These are phyloP conservation scores for Colletotrichum sp. DNA, from an alignment of 2,329 filamentous ascomycete genomes.

Conservation along the genomic window DNA sequence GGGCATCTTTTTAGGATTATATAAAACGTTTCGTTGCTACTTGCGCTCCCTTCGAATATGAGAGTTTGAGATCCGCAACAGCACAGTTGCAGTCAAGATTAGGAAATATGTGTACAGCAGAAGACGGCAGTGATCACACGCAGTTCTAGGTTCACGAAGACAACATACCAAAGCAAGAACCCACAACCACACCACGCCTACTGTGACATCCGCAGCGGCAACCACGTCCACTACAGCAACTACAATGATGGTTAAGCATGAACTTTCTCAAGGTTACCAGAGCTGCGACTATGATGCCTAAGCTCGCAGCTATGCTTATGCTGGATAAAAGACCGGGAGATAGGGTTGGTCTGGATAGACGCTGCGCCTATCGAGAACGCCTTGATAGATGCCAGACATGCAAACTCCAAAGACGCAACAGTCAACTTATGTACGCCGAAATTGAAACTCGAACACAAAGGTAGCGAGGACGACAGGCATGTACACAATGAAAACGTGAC, in stretches of 20 bases:
- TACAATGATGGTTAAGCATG: background rate
- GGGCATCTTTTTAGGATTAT: background rate
- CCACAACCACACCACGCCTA: background rate
- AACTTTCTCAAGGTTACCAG: background rate
- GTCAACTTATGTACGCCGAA: background rate
- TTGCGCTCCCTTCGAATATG: background rate
- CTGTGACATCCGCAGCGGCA: background rate
- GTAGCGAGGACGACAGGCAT: background rate
- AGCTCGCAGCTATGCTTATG: background rate
- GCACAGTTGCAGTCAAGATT: background rate
- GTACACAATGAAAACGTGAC: background rate
- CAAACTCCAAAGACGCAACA: accelerated
- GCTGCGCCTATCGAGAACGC: background rate
- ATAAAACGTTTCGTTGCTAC: background rate
- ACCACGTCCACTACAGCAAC: background rate
- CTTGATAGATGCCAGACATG: background rate
- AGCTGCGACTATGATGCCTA: background rate
- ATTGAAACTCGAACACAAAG: background rate
- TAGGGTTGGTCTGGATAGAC: background rate
- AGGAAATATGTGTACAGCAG: accelerated
- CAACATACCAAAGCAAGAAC: background rate
- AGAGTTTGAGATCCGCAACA: background rate
- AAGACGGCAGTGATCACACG: background rate
- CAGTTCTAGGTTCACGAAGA: background rate
- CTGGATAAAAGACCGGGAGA: background rate